Conservation (phyloP, 805 yeast genomes). For the Tetrapisispora iriomotensis region DNA sequence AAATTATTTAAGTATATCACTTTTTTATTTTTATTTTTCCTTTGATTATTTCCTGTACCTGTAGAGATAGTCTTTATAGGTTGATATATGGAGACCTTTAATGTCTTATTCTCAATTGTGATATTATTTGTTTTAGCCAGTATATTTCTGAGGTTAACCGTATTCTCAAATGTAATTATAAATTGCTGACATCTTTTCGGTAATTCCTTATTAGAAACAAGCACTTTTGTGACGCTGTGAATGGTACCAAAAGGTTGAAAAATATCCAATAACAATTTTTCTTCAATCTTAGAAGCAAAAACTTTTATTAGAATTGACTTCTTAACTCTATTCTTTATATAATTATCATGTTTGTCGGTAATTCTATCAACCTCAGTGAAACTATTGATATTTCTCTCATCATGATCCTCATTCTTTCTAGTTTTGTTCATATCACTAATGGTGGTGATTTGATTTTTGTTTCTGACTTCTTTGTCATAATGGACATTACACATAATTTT, state of each 20-base stretch:
- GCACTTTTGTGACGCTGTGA: slow-evolving; percentile 8
- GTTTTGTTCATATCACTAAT: background rate
- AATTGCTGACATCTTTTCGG: background rate
- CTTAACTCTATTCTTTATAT: background rate
- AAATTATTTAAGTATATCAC: slow-evolving; percentile 18
- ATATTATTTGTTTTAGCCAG: background rate
- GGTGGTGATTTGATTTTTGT: background rate
- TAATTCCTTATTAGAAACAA: background rate
- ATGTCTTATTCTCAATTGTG: background rate
- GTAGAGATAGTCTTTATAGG: no score
- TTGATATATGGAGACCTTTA: background rate
- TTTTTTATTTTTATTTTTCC: background rate
- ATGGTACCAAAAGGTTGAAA: slow-evolving; percentile 24
- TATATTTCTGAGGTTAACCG: background rate
- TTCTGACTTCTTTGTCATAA: slow-evolving; percentile 11
- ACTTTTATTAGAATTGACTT: slow-evolving; percentile 19
- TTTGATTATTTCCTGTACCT: background rate
- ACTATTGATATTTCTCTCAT: background rate
- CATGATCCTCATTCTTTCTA: background rate
- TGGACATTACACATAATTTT: slow-evolving; percentile 32
- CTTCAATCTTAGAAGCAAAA: slow-evolving; percentile 16
- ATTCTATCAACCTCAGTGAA: background rate
- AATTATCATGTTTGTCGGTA: background rate
- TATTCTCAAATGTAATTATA: background rate
- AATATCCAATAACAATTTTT: slow-evolving; percentile 15